These are phyloP conservation scores for Staphylotrichum longicolle DNA, from an alignment of 495 filamentous ascomycete species.

Conservation along the genomic window DNA sequence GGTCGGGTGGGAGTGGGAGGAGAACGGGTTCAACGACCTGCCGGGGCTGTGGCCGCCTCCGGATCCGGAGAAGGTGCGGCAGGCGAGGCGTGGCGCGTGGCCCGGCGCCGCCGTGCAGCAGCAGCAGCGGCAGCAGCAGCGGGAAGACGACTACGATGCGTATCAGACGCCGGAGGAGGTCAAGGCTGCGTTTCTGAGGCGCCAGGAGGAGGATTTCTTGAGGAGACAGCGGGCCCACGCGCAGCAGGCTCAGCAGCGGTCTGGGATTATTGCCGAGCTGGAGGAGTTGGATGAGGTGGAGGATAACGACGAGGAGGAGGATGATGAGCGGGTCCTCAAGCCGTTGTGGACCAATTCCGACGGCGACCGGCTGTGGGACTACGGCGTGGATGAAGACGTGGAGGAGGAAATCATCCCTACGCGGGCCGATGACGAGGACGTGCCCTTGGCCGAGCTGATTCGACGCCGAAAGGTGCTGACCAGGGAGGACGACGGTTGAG, in stretches of 20 bases:
- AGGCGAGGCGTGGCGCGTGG: constrained; percentile 36
- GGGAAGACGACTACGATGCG: constrained; percentile 16
- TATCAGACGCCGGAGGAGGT: constrained; percentile 29
- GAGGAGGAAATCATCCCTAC: constrained; percentile 55
- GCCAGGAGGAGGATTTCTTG: constrained; percentile 49
- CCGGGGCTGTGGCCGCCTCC: constrained; percentile 73
- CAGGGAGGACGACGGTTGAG: constrained; percentile 29
- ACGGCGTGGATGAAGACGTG: constrained; percentile 82
- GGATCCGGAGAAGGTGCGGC: constrained; percentile 78
- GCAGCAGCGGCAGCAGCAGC: constrained; percentile 3
- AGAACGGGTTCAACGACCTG: constrained; percentile 83
- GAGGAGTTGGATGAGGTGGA: constrained; percentile 44
- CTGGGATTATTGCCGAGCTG: constrained; percentile 39
- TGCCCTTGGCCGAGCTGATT: constrained; percentile 70
- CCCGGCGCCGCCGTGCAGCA: constrained; percentile 24
- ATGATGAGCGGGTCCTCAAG: constrained; percentile 48
- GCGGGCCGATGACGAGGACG: constrained; percentile 60
- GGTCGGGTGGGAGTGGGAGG: constrained; percentile 66
- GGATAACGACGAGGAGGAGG: constrained; percentile 26
- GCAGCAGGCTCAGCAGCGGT: constrained; percentile 33
- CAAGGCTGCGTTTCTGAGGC: constrained; percentile 36
- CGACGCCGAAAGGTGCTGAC: constrained; percentile 45
- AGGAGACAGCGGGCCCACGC: constrained; percentile 23
- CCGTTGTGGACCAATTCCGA: constrained; percentile 80
- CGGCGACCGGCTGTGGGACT: constrained; percentile 82